Conservation (phyloP, 1,139 yeast species). For the Geotrichum restrictum region DNA sequence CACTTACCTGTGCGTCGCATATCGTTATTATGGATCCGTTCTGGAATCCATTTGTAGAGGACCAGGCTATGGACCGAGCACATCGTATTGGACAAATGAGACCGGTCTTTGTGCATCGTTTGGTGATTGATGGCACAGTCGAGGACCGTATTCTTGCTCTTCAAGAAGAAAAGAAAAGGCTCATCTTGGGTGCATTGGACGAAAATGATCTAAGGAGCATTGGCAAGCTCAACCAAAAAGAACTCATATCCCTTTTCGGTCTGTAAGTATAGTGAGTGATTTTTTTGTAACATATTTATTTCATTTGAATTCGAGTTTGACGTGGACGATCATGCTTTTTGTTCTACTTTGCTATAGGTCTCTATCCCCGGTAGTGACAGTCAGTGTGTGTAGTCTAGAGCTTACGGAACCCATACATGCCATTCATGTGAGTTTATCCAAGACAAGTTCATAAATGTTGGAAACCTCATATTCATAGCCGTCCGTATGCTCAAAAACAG, state of each 20-base stretch:
- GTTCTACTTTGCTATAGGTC: background rate
- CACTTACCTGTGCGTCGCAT: constrained; percentile 89
- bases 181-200: constrained; percentile 79
- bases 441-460: constrained; percentile 23
- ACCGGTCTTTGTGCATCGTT: constrained; percentile 71
- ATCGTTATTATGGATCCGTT: constrained; percentile 88
- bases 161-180: constrained; percentile 66
- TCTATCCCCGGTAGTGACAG: too few species aligned
- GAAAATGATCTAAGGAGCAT: constrained; percentile 66
- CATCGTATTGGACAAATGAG: constrained; percentile 86
- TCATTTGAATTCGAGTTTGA: too few species aligned
- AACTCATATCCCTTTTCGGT: constrained; percentile 77
- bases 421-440: constrained; percentile 19
- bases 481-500: constrained; percentile 17
- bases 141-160: constrained; percentile 81
- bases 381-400: too few species aligned
- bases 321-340: background rate
- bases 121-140: constrained; percentile 63
- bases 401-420: too few species aligned
- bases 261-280: constrained; percentile 32
- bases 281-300: too few species aligned
- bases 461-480: constrained; percentile 25
- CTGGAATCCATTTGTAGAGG: constrained; percentile 96
- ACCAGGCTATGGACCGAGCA: constrained; percentile 93
- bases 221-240: constrained; percentile 62